phyloP scores from a whole-genome alignment of 768 basidiomycete genomes.

The Lactifluus piperatus region DNA sequence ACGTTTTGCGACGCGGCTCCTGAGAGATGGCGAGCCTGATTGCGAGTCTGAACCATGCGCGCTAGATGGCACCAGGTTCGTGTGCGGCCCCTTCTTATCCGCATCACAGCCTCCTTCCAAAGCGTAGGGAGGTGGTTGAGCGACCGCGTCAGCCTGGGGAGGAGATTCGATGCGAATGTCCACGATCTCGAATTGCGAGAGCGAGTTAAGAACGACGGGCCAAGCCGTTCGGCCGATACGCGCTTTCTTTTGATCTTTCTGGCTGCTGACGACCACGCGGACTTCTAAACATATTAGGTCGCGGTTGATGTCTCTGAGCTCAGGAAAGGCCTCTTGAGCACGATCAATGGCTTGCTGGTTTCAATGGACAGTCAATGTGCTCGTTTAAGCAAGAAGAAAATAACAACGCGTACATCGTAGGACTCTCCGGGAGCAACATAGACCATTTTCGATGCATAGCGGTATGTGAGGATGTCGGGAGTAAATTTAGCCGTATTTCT shows the following conservation, averaged over 20 bases:
- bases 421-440: conserved; percentile 24
- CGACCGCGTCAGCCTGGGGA: background rate
- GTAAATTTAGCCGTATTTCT: no score
- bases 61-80: background rate
- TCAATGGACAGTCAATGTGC: background rate
- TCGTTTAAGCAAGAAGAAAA: background rate
- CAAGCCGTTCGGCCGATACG: conserved; percentile 25
- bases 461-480: conserved; percentile 28
- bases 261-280: conserved; percentile 17
- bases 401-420: conserved; percentile 19
- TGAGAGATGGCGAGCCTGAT: background rate
- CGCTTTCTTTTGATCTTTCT: conserved; percentile 13
- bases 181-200: conserved; percentile 25
- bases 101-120: background rate
- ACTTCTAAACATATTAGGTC: conserved; percentile 23
- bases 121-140: conserved; percentile 11
- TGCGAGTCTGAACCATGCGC: background rate
- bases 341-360: conserved; percentile 22
- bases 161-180: conserved; percentile 19
- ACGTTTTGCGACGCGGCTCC: background rate
- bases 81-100: background rate
- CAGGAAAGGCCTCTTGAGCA: conserved; percentile 20
- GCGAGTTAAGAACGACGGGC: conserved; percentile 17
- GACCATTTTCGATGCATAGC: conserved; percentile 22
- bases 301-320: conserved; percentile 19